Conservation (phyloP, 2,329 filamentous ascomycete genomes). For the Ophiostoma fasciatum region DNA sequence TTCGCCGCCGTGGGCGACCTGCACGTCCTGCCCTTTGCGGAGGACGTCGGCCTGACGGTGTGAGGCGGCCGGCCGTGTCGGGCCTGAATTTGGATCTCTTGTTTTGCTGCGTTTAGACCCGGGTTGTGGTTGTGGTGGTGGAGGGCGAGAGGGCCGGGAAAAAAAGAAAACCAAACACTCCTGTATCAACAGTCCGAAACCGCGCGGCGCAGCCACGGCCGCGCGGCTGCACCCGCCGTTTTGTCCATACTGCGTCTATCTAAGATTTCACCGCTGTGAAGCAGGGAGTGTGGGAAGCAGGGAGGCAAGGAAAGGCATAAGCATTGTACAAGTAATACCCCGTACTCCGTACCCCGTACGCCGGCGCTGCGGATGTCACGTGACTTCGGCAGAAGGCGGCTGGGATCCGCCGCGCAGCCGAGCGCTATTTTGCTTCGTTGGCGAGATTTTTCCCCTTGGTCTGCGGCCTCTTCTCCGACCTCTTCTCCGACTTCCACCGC, state of each 20-base stretch:
- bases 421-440: conserved; percentile 7
- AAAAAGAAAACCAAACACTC: neutral
- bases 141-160: neutral
- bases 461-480: neutral
- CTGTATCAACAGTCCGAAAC: conserved; percentile 10
- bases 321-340: too few species aligned
- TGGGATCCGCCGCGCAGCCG: conserved; percentile 10
- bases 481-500: too few species aligned
- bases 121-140: conserved; percentile 2
- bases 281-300: too few species aligned
- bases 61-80: too few species aligned
- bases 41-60: conserved; percentile 87
- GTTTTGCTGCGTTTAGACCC: neutral
- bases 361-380: too few species aligned
- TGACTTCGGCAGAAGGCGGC: conserved; percentile 2
- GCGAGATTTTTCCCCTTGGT: conserved; percentile 5
- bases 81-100: conserved; percentile 7
- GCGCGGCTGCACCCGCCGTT: conserved; percentile 18
- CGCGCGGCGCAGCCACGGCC: conserved; percentile 10
- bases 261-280: too few species aligned
- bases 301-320: too few species aligned
- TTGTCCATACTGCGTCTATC: conserved; percentile 27
- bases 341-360: too few species aligned
- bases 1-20: conserved; percentile 86
- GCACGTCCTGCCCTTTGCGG: conserved; percentile 77